Evolutionary conservation across 2,329 filamentous ascomycete species (phyloP), one percentile per base, ranked within the genome.

Genomic region (Hymenoscyphus occultus): DNA sequence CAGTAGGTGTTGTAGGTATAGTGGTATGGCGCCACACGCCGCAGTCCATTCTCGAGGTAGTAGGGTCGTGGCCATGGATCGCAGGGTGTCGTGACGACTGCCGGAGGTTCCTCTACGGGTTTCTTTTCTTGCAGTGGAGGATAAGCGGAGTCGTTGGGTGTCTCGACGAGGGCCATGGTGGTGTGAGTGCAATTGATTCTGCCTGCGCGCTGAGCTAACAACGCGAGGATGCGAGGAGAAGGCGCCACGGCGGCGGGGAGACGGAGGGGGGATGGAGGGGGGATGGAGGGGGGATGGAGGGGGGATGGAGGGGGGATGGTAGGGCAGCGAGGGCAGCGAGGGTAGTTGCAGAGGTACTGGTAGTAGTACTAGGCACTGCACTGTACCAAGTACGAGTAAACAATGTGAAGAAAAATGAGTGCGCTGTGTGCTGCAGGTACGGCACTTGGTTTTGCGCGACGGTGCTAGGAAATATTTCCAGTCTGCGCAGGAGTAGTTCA

Each of bases 1-100:
- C 91, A 95, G 79, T 87, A 92, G 0, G 94, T 97, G 75, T 97
- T 96, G 82, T 97, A 97, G 2, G 93, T 97, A 77, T 84, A 97
- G 76, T 95, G 87, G 76, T 99, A 98, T 3, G 94, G 94, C 56
- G 83, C 84, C 39, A 97, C 90, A 69, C 92, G 88, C 60, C 93
- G 89, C 67, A 99, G 80, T 9, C 91, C 93, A 71, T 90, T 89
- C 72, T 97, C 90, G 68, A 97, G 82, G 72, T 90, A 90, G 78
- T 97, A 98, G 0, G 92, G 93, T 64, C 80, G 79, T 9, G 84
- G 85, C 81, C 80, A 76, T 32, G 85, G 85, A 72, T 83, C 81
- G 71, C 78, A 81, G n/a, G 82, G 82, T 13, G 84, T 86, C 35
- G 80, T 79, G 48, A 80, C 76, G 2, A 84, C 81, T 35, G 77